Evolutionary conservation across 257 asterid species (phyloP).

Genomic region (Jaltomata sinuosa): DNA sequence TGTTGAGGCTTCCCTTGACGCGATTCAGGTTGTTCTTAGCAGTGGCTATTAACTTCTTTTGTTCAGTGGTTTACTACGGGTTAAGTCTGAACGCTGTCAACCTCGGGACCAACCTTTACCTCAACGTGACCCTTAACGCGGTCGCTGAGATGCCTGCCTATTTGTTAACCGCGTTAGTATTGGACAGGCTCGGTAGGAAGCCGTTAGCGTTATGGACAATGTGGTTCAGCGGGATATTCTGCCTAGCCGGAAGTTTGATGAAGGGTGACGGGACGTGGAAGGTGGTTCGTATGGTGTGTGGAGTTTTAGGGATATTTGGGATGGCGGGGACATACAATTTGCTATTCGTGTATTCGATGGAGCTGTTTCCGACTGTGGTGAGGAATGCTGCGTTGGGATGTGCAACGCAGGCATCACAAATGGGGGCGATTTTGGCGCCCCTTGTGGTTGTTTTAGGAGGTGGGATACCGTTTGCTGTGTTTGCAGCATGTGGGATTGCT

Average conservation of each 20-base stretch:
- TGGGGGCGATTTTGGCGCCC: slow-evolving; percentile 83
- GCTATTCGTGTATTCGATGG: slow-evolving; percentile 61
- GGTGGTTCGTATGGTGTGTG: slow-evolving; percentile 37
- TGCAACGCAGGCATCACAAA: slow-evolving; percentile 76
- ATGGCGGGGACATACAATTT: slow-evolving; percentile 86
- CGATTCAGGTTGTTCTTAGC: slow-evolving; percentile 61
- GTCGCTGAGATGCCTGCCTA: slow-evolving; percentile 85
- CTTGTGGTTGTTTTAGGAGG: slow-evolving; percentile 68
- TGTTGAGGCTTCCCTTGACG: slow-evolving; percentile 37
- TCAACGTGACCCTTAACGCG: slow-evolving; percentile 60
- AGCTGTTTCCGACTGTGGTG: slow-evolving; percentile 81
- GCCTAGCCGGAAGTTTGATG: slow-evolving; percentile 40
- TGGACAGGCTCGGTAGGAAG: slow-evolving; percentile 56
- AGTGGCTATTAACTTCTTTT: slow-evolving; percentile 58
- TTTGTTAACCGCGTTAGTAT: slow-evolving; percentile 44
- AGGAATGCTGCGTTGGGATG: slow-evolving; percentile 84
- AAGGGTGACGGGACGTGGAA: slow-evolving; percentile 24
- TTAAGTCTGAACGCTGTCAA: slow-evolving; percentile 69
- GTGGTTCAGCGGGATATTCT: slow-evolving; percentile 63
- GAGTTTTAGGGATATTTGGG: slow-evolving; percentile 73
- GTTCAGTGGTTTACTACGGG: slow-evolving; percentile 82
- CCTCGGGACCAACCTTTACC: slow-evolving; percentile 71
- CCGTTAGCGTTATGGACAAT: slow-evolving; percentile 71
- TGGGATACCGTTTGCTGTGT: slow-evolving; percentile 51
- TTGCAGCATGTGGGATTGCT: slow-evolving; percentile 54